Conservation (phyloP, 2,329 filamentous ascomycete species). For the Septoria linicola region DNA sequence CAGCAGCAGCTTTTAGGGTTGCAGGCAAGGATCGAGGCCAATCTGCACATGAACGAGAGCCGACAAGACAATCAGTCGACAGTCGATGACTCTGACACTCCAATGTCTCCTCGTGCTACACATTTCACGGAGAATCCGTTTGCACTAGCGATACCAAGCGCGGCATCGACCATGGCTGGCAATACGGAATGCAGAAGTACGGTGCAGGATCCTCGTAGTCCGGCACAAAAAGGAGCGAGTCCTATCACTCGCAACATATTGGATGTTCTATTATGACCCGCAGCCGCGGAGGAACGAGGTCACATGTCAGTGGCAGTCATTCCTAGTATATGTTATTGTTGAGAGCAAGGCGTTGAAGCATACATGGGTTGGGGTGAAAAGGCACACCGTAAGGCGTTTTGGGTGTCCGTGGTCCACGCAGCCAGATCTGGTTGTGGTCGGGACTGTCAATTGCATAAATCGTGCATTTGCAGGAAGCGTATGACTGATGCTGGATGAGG, state of each 20-base stretch:
- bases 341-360: slow-evolving; percentile 9
- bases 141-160: slow-evolving; percentile 41
- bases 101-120: slow-evolving; percentile 70
- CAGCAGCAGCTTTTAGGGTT: slow-evolving; percentile 36
- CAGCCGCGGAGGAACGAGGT: slow-evolving; percentile 29
- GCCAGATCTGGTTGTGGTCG: not conserved
- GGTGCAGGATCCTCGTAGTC: slow-evolving; percentile 66
- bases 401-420: not conserved
- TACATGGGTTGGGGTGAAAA: no score
- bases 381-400: not conserved
- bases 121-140: slow-evolving; percentile 71
- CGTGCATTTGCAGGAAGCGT: slow-evolving; percentile 10
- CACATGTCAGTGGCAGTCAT: slow-evolving; percentile 9
- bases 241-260: slow-evolving; percentile 77
- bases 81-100: slow-evolving; percentile 44
- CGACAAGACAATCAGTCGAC: not conserved
- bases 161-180: slow-evolving; percentile 43
- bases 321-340: not conserved
- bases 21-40: slow-evolving; percentile 36
- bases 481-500: slow-evolving; percentile 12
- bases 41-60: slow-evolving; percentile 23
- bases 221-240: slow-evolving; percentile 69
- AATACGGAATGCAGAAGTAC: slow-evolving; percentile 54
- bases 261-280: slow-evolving; percentile 72
- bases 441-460: slow-evolving; percentile 3